Percentiles rank a stretch among this genome's conserved stretches.
phyloP scores from a whole-genome alignment of 1,139 yeast genomes.

The Lodderomyces theae region DNA sequence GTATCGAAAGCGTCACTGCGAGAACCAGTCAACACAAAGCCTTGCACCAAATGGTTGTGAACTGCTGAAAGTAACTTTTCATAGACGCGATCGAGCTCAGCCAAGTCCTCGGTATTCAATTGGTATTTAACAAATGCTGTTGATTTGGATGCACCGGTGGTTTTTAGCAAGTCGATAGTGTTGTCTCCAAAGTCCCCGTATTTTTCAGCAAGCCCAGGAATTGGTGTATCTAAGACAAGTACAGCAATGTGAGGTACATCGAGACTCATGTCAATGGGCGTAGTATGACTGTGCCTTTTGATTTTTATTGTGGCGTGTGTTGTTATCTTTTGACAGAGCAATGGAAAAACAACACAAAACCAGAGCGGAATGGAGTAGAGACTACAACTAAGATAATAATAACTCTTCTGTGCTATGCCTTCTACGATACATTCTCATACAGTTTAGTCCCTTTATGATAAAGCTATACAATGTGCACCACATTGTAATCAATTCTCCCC shows the following conservation, averaged over 20 bases:
- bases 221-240: constrained; percentile 47
- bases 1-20: constrained; percentile 54
- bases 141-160: constrained; percentile 12
- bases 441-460: no score
- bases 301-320: no score
- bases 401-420: no score
- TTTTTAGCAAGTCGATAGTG: constrained; percentile 29
- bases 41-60: constrained; percentile 32
- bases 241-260: constrained; percentile 37
- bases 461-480: no score
- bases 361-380: no score
- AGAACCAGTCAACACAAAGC: constrained; percentile 66
- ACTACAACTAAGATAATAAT: no score
- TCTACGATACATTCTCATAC: no score
- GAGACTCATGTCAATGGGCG: neutral
- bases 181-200: constrained; percentile 57
- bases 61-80: constrained; percentile 20
- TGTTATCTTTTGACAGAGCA: no score
- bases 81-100: constrained; percentile 8
- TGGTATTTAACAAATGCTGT: constrained; percentile 44
- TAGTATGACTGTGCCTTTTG: no score
- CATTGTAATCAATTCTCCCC: no score
- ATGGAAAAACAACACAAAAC: no score
- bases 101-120: constrained; percentile 22
- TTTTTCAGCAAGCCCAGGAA: constrained; percentile 23